Conservation (phyloP, 192 early-diverging fungal genomes). For the Geosiphon pyriformis region DNA sequence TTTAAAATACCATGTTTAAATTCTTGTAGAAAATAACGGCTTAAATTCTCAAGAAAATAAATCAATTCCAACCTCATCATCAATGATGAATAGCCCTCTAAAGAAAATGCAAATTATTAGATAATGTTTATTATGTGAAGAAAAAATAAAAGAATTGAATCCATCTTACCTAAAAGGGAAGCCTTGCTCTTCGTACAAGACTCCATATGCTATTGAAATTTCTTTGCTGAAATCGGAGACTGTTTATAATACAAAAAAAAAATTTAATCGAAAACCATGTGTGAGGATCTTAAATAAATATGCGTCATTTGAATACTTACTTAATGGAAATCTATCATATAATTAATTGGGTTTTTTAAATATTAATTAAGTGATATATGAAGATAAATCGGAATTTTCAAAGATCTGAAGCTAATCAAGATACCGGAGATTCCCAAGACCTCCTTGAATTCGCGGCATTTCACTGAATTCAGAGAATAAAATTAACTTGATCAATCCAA, state of each 20-base stretch:
- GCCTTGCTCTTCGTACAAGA: conserved; percentile 67
- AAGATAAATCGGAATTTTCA: conserved; percentile 24
- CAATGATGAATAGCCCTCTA: conserved; percentile 79
- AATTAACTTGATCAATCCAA: background rate
- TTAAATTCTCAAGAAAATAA: background rate
- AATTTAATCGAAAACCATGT: background rate
- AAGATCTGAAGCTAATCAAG: background rate
- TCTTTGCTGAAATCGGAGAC: conserved; percentile 53
- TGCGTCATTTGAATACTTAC: background rate
- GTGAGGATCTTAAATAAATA: background rate
- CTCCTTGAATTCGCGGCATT: conserved; percentile 74
- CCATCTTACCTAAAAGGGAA: conserved; percentile 50
- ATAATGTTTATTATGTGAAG: background rate
- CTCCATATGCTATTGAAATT: conserved; percentile 75
- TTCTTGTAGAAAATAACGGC: background rate
- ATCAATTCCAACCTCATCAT: conserved; percentile 49
- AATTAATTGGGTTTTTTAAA: background rate
- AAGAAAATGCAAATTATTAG: background rate
- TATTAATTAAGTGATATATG: background rate
- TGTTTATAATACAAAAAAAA: background rate
- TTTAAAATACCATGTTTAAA: conserved; percentile 26
- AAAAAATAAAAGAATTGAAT: background rate
- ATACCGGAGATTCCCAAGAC: conserved; percentile 69
- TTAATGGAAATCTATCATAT: conserved; percentile 13
- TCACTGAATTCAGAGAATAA: conserved; percentile 34